phyloP scores from a whole-genome alignment of 176 grass and related monocot species.

The Lolium multiflorum region DNA sequence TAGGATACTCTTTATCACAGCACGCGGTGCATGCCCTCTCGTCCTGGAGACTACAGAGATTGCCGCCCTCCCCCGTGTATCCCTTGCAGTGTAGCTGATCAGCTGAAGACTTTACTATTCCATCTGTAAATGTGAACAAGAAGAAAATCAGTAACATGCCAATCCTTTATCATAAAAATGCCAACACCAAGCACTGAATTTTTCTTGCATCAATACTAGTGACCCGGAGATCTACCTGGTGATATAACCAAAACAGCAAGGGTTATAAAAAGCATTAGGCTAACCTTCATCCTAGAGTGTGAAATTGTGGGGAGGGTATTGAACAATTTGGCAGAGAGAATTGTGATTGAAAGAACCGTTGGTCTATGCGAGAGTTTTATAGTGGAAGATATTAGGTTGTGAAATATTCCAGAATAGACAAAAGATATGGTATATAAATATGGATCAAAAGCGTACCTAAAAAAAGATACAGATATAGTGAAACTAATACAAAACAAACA shows the following conservation, averaged over 20 bases:
- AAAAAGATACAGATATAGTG: not conserved
- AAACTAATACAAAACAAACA: not conserved
- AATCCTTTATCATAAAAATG: not conserved
- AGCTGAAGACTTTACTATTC: not conserved
- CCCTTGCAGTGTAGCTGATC: not conserved
- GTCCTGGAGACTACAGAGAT: not conserved
- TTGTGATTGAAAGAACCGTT: not conserved
- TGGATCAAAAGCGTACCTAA: not conserved
- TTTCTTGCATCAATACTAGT: not conserved
- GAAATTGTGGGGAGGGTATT: not conserved
- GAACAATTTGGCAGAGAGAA: not conserved
- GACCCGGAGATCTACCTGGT: not conserved
- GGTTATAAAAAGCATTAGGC: not conserved
- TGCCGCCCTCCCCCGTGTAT: not conserved
- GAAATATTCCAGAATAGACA: not conserved
- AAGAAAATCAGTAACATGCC: slow-evolving; percentile 23
- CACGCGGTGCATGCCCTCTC: not conserved
- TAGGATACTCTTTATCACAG: not conserved
- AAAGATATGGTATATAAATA: not conserved
- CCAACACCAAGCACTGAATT: not conserved
- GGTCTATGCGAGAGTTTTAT: too few relatives aligned
- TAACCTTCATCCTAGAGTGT: not conserved
- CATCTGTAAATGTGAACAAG: slow-evolving; percentile 33
- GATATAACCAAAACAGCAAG: not conserved
- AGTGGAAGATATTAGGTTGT: not conserved